Conservation (phyloP, 1,284 basidiomycete genomes). For the Moniliella sp. region DNA sequence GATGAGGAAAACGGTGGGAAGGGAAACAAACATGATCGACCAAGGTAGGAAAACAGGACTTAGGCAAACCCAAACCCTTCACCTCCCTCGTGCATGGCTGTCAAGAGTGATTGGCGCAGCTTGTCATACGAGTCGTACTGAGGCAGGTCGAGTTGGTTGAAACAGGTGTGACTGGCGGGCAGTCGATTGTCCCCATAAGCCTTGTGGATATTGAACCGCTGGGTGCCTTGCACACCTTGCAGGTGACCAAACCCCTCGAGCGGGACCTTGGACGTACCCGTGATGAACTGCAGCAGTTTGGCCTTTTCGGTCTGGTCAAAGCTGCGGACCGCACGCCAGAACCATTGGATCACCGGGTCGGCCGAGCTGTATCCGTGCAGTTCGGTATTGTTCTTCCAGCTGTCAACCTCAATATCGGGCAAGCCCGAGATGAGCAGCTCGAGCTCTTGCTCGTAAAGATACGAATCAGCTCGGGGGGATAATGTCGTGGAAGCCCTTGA, state of each 20-base stretch:
- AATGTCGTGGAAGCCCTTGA: conserved; percentile 83
- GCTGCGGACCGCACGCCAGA: conserved; percentile 92
- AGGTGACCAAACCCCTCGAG: conserved; percentile 75
- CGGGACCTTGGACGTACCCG: conserved; percentile 71
- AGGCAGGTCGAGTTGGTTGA: conserved; percentile 35
- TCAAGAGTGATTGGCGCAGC: conserved; percentile 8
- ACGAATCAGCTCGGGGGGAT: conserved; percentile 45
- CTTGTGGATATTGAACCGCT: conserved; percentile 86
- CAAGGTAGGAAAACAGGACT: no score
- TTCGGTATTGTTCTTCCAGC: conserved; percentile 84
- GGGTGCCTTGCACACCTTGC: conserved; percentile 78
- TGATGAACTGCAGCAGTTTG: conserved; percentile 70
- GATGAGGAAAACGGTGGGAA: not conserved
- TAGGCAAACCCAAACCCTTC: conserved; percentile 33
- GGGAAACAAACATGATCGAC: not conserved
- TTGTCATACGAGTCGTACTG: conserved; percentile 31
- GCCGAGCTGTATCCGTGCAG: conserved; percentile 52
- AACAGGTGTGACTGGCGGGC: conserved; percentile 71
- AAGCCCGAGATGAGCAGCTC: conserved; percentile 92
- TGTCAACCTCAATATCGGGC: conserved; percentile 94
- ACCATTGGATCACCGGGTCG: conserved; percentile 90
- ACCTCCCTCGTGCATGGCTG: conserved; percentile 31
- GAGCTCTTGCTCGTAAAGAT: conserved; percentile 84
- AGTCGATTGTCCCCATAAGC: conserved; percentile 69
- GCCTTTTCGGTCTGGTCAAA: conserved; percentile 91